A percentile compares a stretch with the other conserved stretches of the same genome.
Conservation (phyloP, 805 yeast species). For the Pichia thaimueangensis region DNA sequence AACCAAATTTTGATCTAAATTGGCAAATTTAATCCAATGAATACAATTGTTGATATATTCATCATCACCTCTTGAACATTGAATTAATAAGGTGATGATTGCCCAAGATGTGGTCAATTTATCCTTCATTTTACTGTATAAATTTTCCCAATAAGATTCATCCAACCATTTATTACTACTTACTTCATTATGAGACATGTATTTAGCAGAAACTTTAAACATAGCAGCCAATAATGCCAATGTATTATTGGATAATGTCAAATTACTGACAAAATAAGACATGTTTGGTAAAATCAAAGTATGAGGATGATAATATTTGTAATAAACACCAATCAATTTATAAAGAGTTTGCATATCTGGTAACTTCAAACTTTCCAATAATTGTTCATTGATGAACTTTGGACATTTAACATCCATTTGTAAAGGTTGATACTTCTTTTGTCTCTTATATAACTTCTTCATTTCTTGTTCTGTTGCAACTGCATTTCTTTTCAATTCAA, state of each 20-base stretch:
- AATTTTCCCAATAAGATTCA: slow-evolving; percentile 33
- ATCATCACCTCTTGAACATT: slow-evolving; percentile 22
- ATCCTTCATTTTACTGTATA: slow-evolving; percentile 31
- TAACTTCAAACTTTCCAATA: slow-evolving; percentile 29
- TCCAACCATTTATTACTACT: slow-evolving; percentile 24
- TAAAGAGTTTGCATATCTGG: slow-evolving; percentile 33
- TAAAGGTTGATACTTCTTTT: slow-evolving; percentile 2
- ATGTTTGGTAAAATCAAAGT: slow-evolving; percentile 34
- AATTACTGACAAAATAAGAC: slow-evolving; percentile 24
- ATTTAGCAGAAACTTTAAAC: slow-evolving; percentile 31
- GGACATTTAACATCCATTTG: slow-evolving; percentile 3
- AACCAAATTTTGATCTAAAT: not conserved
- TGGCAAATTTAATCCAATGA: slow-evolving; percentile 7
- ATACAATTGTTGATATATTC: slow-evolving; percentile 17
- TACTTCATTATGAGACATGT: slow-evolving; percentile 24
- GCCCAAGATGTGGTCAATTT: slow-evolving; percentile 24
- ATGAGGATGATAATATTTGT: slow-evolving; percentile 35
- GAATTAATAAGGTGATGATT: slow-evolving; percentile 25
- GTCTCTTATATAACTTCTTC: not conserved
- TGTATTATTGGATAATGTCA: slow-evolving; percentile 28
- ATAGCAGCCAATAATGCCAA: slow-evolving; percentile 26
- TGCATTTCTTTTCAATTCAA: slow-evolving; percentile 1
- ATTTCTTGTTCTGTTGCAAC: not conserved
- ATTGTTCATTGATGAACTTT: slow-evolving; percentile 24
- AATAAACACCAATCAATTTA: slow-evolving; percentile 33